phyloP scores from a whole-genome alignment of 2,329 filamentous ascomycete species.

The Clonostachys solani region DNA sequence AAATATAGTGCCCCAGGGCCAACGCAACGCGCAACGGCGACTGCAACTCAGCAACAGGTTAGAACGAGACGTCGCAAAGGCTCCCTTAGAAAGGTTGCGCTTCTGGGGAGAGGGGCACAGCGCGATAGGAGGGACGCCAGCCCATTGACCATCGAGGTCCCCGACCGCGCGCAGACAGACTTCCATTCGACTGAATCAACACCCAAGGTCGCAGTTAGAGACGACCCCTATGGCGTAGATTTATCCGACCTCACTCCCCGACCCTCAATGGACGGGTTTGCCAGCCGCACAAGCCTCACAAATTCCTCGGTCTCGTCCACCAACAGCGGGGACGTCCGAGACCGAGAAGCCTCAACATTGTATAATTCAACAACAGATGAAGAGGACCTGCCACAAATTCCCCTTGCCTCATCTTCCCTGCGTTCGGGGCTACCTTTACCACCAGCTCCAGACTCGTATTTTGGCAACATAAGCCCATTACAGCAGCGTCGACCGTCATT shows the following conservation, averaged over 20 bases:
- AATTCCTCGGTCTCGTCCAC: neutral
- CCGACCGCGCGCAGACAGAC: conserved; percentile 16
- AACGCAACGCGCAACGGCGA: conserved; percentile 17
- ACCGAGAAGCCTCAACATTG: conserved; percentile 22
- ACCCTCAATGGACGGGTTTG: conserved; percentile 40
- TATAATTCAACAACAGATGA: conserved; percentile 72
- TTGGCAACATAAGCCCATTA: conserved; percentile 32
- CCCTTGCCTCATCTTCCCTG: conserved; percentile 37
- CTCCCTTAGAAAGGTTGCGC: conserved; percentile 80
- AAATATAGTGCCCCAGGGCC: conserved; percentile 2
- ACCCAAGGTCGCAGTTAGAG: conserved; percentile 14
- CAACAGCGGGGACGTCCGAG: neutral
- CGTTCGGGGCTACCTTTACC: conserved; percentile 39
- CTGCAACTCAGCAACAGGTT: conserved; percentile 29
- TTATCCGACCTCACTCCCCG: conserved; percentile 40
- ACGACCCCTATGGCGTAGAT: conserved; percentile 37
- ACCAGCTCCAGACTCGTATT: conserved; percentile 62
- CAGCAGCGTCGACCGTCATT: conserved; percentile 41
- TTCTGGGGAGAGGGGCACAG: conserved; percentile 70
- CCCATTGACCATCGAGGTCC: conserved; percentile 35
- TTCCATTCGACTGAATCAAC: conserved; percentile 7
- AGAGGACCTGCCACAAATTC: conserved; percentile 69
- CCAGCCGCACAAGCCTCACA: conserved; percentile 18
- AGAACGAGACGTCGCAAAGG: conserved; percentile 69
- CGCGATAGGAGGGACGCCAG: conserved; percentile 53